Evolutionary conservation across 495 filamentous ascomycete species (phyloP).

Genomic region (Xeromyces bisporus): DNA sequence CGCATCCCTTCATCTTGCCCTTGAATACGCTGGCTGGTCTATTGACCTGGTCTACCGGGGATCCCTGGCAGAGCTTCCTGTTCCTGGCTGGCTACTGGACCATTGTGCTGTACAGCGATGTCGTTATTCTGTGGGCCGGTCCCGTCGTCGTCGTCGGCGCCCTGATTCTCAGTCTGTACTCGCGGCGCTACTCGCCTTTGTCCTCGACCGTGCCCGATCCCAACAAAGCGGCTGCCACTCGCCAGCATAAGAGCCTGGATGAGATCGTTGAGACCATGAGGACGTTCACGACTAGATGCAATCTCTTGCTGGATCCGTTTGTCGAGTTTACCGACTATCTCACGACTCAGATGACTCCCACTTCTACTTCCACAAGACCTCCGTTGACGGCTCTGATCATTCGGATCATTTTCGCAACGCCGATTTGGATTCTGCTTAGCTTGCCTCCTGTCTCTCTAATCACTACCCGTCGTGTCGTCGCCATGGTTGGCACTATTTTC

Average conservation of each 20-base stretch:
- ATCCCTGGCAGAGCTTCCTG: constrained; percentile 94
- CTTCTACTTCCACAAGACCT: constrained; percentile 81
- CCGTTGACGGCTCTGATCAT: constrained; percentile 80
- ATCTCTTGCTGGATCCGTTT: constrained; percentile 77
- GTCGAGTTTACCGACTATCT: constrained; percentile 82
- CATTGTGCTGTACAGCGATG: constrained; percentile 67
- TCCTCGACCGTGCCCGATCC: constrained; percentile 65
- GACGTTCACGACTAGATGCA: constrained; percentile 75
- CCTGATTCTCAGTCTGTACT: constrained; percentile 85
- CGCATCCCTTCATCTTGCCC: constrained; percentile 78
- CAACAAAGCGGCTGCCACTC: constrained; percentile 39
- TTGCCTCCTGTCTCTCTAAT: constrained; percentile 71
- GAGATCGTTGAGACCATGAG: constrained; percentile 90
- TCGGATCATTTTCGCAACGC: constrained; percentile 72
- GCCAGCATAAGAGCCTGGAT: constrained; percentile 73
- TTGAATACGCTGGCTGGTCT: constrained; percentile 70
- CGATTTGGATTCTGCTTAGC: constrained; percentile 69
- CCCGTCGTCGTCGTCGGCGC: constrained; percentile 63
- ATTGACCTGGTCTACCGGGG: constrained; percentile 79
- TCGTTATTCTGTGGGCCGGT: constrained; percentile 58
- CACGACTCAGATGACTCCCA: constrained; percentile 78
- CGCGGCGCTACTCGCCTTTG: constrained; percentile 71
- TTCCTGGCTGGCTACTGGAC: constrained; percentile 74
- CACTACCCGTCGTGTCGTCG: constrained; percentile 66
- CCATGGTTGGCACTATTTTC: constrained; percentile 61